phyloP scores from a whole-genome alignment of 495 filamentous ascomycete species.

The Durotheca rogersii region DNA sequence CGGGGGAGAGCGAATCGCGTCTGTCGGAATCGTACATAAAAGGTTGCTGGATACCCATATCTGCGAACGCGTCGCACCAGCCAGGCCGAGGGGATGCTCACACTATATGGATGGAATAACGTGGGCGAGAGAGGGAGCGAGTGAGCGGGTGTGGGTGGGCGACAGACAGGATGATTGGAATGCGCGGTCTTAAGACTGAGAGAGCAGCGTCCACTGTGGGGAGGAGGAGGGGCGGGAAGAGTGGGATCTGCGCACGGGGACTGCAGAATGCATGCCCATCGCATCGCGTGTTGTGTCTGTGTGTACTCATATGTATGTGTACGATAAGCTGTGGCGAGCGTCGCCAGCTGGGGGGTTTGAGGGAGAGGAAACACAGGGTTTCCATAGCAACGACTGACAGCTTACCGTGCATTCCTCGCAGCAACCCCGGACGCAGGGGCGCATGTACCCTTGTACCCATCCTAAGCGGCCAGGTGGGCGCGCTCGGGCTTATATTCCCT shows the following conservation, averaged over 20 bases:
- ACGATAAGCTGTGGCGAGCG: constrained; percentile 2
- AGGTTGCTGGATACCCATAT: constrained; percentile 58
- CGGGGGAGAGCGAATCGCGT: constrained; percentile 48
- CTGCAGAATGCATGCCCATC: too few species aligned
- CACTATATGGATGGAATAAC: not conserved
- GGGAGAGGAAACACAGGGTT: constrained; percentile 14
- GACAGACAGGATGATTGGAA: constrained; percentile 22
- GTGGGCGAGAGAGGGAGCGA: too few species aligned
- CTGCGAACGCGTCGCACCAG: constrained; percentile 24
- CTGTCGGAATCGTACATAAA: constrained; percentile 69
- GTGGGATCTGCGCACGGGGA: too few species aligned
- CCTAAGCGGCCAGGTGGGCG: too few species aligned
- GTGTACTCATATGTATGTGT: constrained; percentile 1
- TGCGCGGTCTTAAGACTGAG: constrained; percentile 18
- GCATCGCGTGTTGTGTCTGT: too few species aligned
- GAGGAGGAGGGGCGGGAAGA: not conserved
- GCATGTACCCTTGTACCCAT: too few species aligned
- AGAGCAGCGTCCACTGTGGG: not conserved
- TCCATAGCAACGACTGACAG: constrained; percentile 28
- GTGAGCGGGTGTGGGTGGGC: not conserved
- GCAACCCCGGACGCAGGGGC: too few species aligned
- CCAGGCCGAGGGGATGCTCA: constrained; percentile 25
- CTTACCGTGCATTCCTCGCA: too few species aligned
- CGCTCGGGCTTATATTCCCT: too few species aligned
- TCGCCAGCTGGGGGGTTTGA: too few species aligned